Base-by-base conservation (phyloP, 306 rosid species). In the Acacia acuminata region DNA sequence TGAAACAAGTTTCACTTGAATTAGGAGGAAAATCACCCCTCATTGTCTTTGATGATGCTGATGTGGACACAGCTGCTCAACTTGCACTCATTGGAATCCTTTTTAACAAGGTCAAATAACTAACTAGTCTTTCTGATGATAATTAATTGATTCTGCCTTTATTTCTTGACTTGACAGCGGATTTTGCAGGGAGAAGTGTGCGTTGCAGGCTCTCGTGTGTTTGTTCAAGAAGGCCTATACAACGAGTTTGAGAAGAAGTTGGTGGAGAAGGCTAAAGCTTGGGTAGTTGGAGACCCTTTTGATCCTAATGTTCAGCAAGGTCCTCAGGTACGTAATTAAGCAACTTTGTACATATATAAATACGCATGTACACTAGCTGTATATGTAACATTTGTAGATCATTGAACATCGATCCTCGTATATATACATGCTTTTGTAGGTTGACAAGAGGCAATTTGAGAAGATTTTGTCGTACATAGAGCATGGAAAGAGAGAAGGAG, bases 1-100 rank as follows among this genome's bases (percentile, higher is more conserved):
- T 94, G 86, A 94, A 94, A 85, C 63, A 85, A 25, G 90, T 91
- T 42, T 92, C 95, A 50, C 92, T 95, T 61, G 98, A 95, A 81
- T 81, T 95, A 85, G 97, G 97, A 75, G 98, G 97, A 68, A 95
- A 95, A 80, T 95, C 98, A n/a, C 98, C 98, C 24, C 81, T 93
- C 27, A 1, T 95, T 16, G 79, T 93, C 20, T 93, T 95, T 73
- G 95, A 95, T 34, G 98, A 95, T 81, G 98, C 95, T 73, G 93
- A 93, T 82, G 34, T 89, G 0, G 78, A 91, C 27, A 86, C 83
- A 85, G 98, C 98, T 78, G 77, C 88, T 30, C 88, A 85, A 1
- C 92, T 95, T 75, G 97, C 98, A 22, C 93, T 94, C 32, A 32
- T 83, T 0, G 97, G 97, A 38, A 79, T 90, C 45, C 10, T 90